Evolutionary conservation across 352 stramenopile genomes (phyloP), one percentile per base, ranked within the genome.

Genomic region (Ophiocytium majus): DNA sequence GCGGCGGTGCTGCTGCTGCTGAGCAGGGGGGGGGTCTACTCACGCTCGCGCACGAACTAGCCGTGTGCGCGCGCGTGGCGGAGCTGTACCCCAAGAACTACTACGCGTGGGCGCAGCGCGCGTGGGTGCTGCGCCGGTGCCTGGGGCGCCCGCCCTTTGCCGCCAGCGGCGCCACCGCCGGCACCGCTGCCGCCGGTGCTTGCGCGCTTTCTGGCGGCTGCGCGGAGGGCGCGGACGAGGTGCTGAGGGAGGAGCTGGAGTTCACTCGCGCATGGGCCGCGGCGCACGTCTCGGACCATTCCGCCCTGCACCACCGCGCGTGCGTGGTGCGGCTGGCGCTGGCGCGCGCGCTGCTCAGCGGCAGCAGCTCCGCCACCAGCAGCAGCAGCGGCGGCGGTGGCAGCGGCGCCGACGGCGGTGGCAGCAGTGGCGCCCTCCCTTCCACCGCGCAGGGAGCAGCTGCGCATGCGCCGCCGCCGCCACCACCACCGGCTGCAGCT

Each of bases 61-160:
- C 86, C 75, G 66, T 86, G 79, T 88, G 84, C 75, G 9, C 80
- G n/a, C 36, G 84, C 19, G 81, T 89, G 9, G 86, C 86, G 14
- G 86, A 88, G 28, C 34, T 88, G 0, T 89, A 89, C 79, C 86
- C 86, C 28, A 89, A 88, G 81, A 89, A 89, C 57, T 89, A 89
- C 63, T 89, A 89, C 79, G 86, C 86, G 1, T 89, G 86, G 86
- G 85, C 86, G 80, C 86, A 89, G 23, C 86, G 86, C 33, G 82
- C 36, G 63, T 89, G 86, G 86, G 83, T 86, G 14, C 50, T 89
- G 10, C 63, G 80, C 10, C 1, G 50, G n/a, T 79, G 75, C 78
- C 36, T 81, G 31, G 49, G 32, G 74, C n/a, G 35, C n/a, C 35
- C 5, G 5, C 23, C 5, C n/a, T 10, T 76, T 10, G 1, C 49